Base-by-base conservation (phyloP, 139 green algal species). In the Mesotaenium endlicherianum region DNA sequence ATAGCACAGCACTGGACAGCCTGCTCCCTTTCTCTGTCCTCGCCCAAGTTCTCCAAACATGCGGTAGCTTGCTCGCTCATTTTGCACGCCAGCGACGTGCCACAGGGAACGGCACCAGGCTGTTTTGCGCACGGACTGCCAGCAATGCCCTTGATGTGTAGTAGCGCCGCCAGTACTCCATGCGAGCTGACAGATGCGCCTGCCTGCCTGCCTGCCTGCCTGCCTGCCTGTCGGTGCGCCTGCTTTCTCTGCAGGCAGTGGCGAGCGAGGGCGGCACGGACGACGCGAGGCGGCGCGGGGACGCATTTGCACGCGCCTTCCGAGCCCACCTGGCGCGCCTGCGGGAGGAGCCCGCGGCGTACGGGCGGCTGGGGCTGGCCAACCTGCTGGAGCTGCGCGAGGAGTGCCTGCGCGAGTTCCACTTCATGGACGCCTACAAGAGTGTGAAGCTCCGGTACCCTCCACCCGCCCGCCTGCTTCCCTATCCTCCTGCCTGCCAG, bases 331-430 rank as follows among this genome's bases (percentile, higher is more conserved):
- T 99, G 6, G 74, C 70, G 49, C 71, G 83, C 14, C 44, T 92
- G 1, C 60, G 70, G 0, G 75, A 76, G 58, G 93, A 97, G 75
- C 94, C 93, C 2, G 87, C 89, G 5, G 89, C 91, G 17, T 99
- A 98, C 78, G 96, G 96, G 0, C 84, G 90, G 45, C 89, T 97
- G 43, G 94, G 94, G 16, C 91, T 99, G 53, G 90, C 92, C 0
- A 94, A 97, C 58, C 85, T 99, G 80, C 94, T 99, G 88, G 95
- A 97, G 86, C 93, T 98, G 92, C 84, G 96, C 0, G 96, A 99
- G 86, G 94, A 99, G 87, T 98, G 95, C 89, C 90, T 99, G 76
- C 87, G 96, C 0, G 96, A 98, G 87, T 98, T 97, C 89, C 91
- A 92, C 2, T 99, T 99, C 89, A 84, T 80, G 1, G 96, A 99